A percentile compares a stretch with the other conserved stretches of the same genome.
Conservation (phyloP, 2,329 filamentous ascomycete species). For the Aspergillus awamori region DNA sequence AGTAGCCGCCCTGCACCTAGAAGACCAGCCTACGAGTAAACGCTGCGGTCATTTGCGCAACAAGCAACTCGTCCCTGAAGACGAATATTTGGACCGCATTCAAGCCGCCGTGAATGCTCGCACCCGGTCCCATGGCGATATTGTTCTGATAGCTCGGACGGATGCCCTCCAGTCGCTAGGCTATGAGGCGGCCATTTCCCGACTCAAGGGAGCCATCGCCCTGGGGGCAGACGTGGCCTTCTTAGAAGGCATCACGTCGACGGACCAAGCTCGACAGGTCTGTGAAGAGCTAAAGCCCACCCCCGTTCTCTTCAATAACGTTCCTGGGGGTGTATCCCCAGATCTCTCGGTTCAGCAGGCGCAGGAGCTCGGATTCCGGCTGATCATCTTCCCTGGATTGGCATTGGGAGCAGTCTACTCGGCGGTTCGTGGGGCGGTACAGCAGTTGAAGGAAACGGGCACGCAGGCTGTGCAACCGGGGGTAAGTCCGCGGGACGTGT, state of each 20-base stretch:
- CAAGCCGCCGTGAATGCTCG: slow-evolving; percentile 58
- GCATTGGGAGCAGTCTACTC: not conserved
- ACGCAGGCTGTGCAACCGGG: not conserved
- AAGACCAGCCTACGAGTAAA: slow-evolving; percentile 65
- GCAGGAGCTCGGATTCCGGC: not conserved
- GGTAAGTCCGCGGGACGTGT: not conserved
- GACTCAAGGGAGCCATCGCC: slow-evolving; percentile 53
- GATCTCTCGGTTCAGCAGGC: not conserved
- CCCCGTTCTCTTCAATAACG: slow-evolving; percentile 1
- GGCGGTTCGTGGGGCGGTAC: not conserved
- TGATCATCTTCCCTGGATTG: slow-evolving; percentile 5
- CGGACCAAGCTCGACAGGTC: slow-evolving; percentile 13
- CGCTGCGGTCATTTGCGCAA: slow-evolving; percentile 66
- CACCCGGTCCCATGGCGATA: slow-evolving; percentile 51
- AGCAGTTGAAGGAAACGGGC: not conserved
- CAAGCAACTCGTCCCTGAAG: slow-evolving; percentile 60
- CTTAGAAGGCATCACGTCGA: slow-evolving; percentile 26
- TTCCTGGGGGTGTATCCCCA: not conserved
- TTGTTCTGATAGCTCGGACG: slow-evolving; percentile 67
- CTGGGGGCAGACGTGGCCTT: slow-evolving; percentile 22
- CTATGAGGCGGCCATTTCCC: slow-evolving; percentile 56
- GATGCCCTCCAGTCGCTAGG: slow-evolving; percentile 49
- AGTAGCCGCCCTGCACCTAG: slow-evolving; percentile 63
- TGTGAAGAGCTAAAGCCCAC: not conserved
- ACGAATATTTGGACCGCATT: slow-evolving; percentile 60